These are phyloP conservation scores for Phytophthora constricta DNA, from an alignment of 352 stramenopile species.

Conservation along the genomic window DNA sequence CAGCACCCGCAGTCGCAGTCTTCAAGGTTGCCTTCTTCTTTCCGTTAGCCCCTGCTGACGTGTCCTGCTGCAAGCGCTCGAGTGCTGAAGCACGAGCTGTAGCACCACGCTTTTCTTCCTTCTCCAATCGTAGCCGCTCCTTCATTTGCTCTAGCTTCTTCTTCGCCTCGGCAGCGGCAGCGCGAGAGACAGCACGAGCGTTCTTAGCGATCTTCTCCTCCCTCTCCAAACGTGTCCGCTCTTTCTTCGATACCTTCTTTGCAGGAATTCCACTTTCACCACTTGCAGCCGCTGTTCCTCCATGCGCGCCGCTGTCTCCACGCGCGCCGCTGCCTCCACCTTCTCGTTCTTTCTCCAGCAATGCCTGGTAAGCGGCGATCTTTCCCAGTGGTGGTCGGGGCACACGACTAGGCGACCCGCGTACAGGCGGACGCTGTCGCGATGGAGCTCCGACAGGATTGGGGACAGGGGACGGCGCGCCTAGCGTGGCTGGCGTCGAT, in stretches of 20 bases:
- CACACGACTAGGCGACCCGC: too few relatives aligned
- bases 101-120: background rate
- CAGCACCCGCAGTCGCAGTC: too few relatives aligned
- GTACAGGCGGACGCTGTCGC: too few relatives aligned
- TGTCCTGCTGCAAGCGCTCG: background rate
- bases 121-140: background rate
- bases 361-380: too few relatives aligned
- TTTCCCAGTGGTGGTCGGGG: too few relatives aligned
- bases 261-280: too few relatives aligned
- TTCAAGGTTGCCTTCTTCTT: background rate
- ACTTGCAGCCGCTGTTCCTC: too few relatives aligned
- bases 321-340: too few relatives aligned
- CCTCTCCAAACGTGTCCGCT: background rate
- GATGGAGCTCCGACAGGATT: background rate
- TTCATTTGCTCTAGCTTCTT: background rate
- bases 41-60: background rate
- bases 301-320: too few relatives aligned
- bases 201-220: background rate
- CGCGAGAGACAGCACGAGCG: background rate
- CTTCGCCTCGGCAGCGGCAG: background rate
- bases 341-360: too few relatives aligned
- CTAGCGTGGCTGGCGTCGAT: too few relatives aligned
- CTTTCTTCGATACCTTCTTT: background rate
- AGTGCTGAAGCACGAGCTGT: background rate
- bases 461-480: too few relatives aligned